Conservation (phyloP, 139 green algal species). For the Mychonastes homosphaera region DNA sequence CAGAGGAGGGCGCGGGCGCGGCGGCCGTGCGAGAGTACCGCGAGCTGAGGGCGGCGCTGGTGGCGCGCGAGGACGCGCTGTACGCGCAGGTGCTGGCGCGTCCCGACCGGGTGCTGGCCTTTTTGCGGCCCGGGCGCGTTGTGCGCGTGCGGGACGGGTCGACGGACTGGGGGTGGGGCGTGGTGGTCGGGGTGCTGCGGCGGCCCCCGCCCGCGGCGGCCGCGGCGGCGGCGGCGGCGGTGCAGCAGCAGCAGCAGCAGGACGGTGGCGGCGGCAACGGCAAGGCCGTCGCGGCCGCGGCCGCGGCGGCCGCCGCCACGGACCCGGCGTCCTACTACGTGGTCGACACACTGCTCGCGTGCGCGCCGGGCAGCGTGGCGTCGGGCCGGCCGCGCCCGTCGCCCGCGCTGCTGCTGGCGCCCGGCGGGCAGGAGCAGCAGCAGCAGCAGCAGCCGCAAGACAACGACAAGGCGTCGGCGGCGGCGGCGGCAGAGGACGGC, state of each 20-base stretch:
- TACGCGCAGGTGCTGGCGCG: neutral
- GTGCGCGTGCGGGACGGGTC: conserved; percentile 31
- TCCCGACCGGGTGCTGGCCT: conserved; percentile 36
- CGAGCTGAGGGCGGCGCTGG: neutral
- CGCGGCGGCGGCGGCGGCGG: neutral
- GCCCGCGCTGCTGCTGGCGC: too few species aligned
- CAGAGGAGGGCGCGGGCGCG: neutral
- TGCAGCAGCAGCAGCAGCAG: conserved; percentile 5
- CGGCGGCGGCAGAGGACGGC: neutral
- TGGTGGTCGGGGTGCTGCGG: conserved; percentile 50
- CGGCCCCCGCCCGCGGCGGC: neutral
- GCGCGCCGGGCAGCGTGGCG: conserved; percentile 13
- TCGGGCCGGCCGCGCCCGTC: conserved; percentile 5
- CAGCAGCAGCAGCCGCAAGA: neutral
- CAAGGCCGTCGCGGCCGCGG: neutral
- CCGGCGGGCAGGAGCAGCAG: neutral
- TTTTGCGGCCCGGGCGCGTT: conserved; percentile 70
- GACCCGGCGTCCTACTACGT: conserved; percentile 35
- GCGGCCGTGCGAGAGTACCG: neutral
- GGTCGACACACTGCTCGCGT: conserved; percentile 52
- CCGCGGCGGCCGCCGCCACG: neutral
- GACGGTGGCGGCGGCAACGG: conserved; percentile 3
- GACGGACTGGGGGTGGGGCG: conserved; percentile 73
- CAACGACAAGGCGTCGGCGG: neutral
- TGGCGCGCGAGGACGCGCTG: neutral